Base-by-base conservation (phyloP, 1,284 basidiomycete species). In the Xerocomus amazonicus region DNA sequence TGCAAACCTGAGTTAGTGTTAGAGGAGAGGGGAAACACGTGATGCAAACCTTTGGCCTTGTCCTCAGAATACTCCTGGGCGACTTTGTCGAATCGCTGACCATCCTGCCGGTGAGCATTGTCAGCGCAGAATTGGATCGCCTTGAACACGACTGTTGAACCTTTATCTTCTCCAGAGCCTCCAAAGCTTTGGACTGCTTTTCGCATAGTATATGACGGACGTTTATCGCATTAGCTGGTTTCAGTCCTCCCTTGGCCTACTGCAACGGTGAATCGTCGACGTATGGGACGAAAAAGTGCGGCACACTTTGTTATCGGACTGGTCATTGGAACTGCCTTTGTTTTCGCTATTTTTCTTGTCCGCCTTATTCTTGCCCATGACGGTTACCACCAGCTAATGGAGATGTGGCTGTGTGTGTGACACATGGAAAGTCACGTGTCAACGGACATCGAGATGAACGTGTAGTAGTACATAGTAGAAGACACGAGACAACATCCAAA, bases 121-220 rank as follows among this genome's bases (percentile, higher is more conserved):
- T 55, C 28, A 43, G 38, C 42, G 13, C 48, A 29, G 50, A 33
- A 19, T 17, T 13, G 50, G 39, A 37, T 41, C 28, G 12, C 7
- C 19, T 23, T 47, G 50, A 19, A 45, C 17, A 48, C 23, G 14
- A 27, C 16, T 10, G 1, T 40, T 59, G 43, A 61, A 86, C 86
- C 76, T 90, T 78, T 38, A 92, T 79, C 67, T 88, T 87, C 65
- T 82, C 75, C 42, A 91, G 64, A 0, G 90, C 90, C 62, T 92
- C 87, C 44, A 75, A 73, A 1, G 80, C 86, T 59, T 79, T 87
- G 7, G 86, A 85, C 51, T 90, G 85, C 60, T 92, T 92, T 69
- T 92, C 90, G 67, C 90, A 92, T 17, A 92, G 72, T 43, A 92
- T 89, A 65, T 92, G 90, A 23, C 90, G 81, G 28, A 92, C 88